These are phyloP conservation scores for Wickerhamiella pararugosa DNA, from an alignment of 1,139 yeast genomes.

Conservation along the genomic window DNA sequence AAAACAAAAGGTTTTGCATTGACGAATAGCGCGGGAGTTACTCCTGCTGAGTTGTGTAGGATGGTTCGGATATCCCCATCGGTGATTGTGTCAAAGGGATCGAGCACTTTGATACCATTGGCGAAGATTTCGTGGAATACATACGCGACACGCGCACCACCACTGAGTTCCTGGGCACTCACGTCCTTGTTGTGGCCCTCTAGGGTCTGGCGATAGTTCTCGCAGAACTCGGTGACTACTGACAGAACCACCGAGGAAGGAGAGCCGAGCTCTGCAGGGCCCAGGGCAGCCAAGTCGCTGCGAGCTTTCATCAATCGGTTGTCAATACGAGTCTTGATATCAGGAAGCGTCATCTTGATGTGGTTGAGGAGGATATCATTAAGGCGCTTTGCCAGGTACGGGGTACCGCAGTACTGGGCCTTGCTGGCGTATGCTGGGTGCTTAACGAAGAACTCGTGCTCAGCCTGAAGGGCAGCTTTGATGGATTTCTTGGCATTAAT, in stretches of 20 bases:
- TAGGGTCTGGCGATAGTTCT: conserved; percentile 69
- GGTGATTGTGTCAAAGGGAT: conserved; percentile 92
- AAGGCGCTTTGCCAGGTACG: conserved; percentile 84
- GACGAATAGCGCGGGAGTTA: conserved; percentile 90
- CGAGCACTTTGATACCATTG: conserved; percentile 83
- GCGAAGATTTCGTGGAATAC: conserved; percentile 95
- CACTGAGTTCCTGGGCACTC: conserved; percentile 47
- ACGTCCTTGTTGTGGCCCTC: conserved; percentile 85
- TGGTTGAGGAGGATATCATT: conserved; percentile 84
- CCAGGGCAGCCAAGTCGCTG: conserved; percentile 53
- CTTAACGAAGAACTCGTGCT: conserved; percentile 64
- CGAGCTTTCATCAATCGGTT: conserved; percentile 79
- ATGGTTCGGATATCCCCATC: conserved; percentile 94
- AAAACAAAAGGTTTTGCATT: conserved; percentile 97
- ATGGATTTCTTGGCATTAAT: conserved; percentile 78
- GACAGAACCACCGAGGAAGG: conserved; percentile 80
- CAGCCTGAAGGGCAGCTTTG: conserved; percentile 75
- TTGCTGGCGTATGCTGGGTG: conserved; percentile 93
- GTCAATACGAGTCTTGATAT: conserved; percentile 82
- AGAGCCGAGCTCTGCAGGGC: conserved; percentile 71
- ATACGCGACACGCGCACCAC: conserved; percentile 96
- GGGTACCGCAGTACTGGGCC: conserved; percentile 90
- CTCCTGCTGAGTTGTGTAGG: conserved; percentile 81
- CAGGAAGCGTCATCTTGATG: conserved; percentile 89
- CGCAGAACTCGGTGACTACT: conserved; percentile 78